These are phyloP conservation scores for Pyrenophora teres DNA, from an alignment of 2,329 filamentous ascomycete genomes.

Conservation along the genomic window DNA sequence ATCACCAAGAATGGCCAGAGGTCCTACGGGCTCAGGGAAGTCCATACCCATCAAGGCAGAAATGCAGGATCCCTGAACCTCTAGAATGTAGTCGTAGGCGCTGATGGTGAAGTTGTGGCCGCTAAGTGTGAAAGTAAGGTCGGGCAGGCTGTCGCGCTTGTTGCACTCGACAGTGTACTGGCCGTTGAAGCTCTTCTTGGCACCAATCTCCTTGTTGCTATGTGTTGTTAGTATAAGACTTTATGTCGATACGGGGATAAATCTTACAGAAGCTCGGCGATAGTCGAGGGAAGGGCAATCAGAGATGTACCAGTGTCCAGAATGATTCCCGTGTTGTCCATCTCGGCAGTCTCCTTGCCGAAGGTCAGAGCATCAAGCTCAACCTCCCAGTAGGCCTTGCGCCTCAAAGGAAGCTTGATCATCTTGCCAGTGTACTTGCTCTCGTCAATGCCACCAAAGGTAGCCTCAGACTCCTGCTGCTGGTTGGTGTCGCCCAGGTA, in stretches of 20 bases:
- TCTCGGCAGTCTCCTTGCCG: conserved; percentile 81
- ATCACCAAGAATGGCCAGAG: conserved; percentile 92
- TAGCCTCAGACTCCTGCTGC: conserved; percentile 78
- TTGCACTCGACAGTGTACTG: conserved; percentile 94
- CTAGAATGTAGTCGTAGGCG: conserved; percentile 91
- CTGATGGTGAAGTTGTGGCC: conserved; percentile 93
- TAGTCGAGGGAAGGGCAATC: conserved; percentile 87
- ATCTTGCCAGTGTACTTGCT: conserved; percentile 83
- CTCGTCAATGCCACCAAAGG: conserved; percentile 87
- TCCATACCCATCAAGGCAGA: conserved; percentile 97
- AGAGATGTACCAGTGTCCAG: conserved; percentile 98
- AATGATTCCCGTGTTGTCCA: conserved; percentile 94
- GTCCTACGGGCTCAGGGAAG: conserved; percentile 79
- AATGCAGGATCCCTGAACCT: conserved; percentile 94
- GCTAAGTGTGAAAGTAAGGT: conserved; percentile 86
- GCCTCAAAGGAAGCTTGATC: conserved; percentile 89
- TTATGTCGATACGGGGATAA: background rate
- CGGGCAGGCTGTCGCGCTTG: conserved; percentile 81
- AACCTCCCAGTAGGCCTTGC: conserved; percentile 99
- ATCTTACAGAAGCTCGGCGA: conserved; percentile 83
- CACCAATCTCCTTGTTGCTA: conserved; percentile 91
- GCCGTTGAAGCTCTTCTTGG: conserved; percentile 96
- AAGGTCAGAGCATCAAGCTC: conserved; percentile 91
- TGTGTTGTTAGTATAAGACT: conserved; percentile 19
- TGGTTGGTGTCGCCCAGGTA: conserved; percentile 81